A percentile compares a stretch with the other conserved stretches of the same genome.
These are phyloP conservation scores for Ascochyta rabiei DNA, from an alignment of 2,329 filamentous ascomycete species.

Conservation along the genomic window DNA sequence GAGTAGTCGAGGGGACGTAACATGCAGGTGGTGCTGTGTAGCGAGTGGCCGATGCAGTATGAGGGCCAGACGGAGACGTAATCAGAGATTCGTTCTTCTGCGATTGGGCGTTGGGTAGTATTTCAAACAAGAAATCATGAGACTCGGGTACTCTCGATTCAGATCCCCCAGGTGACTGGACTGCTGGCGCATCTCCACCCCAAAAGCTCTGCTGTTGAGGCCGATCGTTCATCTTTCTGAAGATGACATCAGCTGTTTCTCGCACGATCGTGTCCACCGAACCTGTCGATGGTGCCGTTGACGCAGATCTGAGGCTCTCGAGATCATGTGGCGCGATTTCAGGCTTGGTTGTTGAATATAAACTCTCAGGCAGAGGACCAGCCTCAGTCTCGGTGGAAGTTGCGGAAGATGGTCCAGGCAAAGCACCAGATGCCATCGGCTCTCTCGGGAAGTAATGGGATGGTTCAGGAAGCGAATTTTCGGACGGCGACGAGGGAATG, in stretches of 20 bases:
- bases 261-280: conserved; percentile 31
- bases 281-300: conserved; percentile 29
- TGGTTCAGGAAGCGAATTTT: conserved; percentile 33
- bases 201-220: conserved; percentile 24
- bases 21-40: conserved; percentile 7
- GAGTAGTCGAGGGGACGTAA: conserved; percentile 5
- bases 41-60: not conserved
- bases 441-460: conserved; percentile 37
- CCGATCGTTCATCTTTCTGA: conserved; percentile 34
- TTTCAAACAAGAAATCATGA: conserved; percentile 37
- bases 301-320: conserved; percentile 20
- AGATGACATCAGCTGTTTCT: conserved; percentile 36
- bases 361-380: conserved; percentile 10
- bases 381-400: conserved; percentile 1
- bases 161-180: conserved; percentile 16
- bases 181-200: conserved; percentile 20
- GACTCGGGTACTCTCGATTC: conserved; percentile 31
- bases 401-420: conserved; percentile 11
- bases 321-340: conserved; percentile 16
- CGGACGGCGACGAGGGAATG: conserved; percentile 25
- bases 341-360: conserved; percentile 11
- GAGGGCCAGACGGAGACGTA: conserved; percentile 2
- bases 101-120: conserved; percentile 10
- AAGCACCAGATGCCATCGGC: conserved; percentile 21
- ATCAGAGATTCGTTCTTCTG: conserved; percentile 17